Conservation (phyloP, 2,329 filamentous ascomycete genomes). For the Xylariomycetidae sp. region DNA sequence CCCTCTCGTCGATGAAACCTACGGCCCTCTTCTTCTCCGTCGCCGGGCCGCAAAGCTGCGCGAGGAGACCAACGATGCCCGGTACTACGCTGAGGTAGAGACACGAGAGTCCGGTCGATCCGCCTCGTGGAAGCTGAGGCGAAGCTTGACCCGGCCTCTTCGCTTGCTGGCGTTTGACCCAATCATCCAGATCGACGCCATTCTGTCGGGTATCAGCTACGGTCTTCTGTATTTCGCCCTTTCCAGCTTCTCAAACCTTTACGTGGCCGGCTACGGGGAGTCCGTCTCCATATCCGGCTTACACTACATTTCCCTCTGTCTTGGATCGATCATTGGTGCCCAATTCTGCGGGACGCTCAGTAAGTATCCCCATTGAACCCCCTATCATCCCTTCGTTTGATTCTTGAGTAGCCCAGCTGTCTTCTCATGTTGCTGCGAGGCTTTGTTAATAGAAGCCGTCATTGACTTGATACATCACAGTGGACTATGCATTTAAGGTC, state of each 20-base stretch:
- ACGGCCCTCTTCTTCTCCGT: conserved; percentile 29
- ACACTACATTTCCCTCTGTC: neutral
- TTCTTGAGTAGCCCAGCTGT: too few species aligned
- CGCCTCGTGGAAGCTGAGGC: neutral
- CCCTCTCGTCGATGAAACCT: conserved; percentile 32
- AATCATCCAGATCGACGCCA: conserved; percentile 50
- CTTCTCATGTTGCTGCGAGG: too few species aligned
- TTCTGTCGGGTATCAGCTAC: conserved; percentile 54
- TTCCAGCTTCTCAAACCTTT: conserved; percentile 56
- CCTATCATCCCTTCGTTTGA: too few species aligned
- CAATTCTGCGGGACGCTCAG: too few species aligned
- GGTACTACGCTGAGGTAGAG: neutral
- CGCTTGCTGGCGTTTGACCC: conserved; percentile 52
- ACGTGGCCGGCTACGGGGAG: neutral
- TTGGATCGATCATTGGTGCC: neutral
- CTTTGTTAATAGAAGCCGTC: too few species aligned
- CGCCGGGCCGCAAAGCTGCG: conserved; percentile 28
- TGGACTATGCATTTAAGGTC: too few species aligned
- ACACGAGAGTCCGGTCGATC: neutral
- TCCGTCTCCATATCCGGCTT: neutral
- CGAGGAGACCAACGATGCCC: neutral
- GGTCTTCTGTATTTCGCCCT: conserved; percentile 60
- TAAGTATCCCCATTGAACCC: too few species aligned
- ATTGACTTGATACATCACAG: too few species aligned
- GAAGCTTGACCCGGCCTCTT: conserved; percentile 52